Percentiles rank a stretch among this genome's conserved stretches.
phyloP scores from a whole-genome alignment of 2,329 filamentous ascomycete genomes.

The Penicillium psychrosexuale region DNA sequence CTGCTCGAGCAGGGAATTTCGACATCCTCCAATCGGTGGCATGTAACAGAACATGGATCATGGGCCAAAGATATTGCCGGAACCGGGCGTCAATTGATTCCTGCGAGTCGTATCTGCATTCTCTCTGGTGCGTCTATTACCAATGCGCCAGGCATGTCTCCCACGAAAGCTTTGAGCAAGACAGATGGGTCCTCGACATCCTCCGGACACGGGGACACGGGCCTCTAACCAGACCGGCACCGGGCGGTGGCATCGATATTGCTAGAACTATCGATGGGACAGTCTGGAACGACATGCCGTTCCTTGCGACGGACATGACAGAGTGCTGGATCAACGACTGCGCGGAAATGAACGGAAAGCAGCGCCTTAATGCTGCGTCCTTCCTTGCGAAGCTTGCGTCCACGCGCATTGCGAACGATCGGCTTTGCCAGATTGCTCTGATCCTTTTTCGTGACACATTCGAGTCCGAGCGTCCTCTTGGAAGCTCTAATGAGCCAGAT shows the following conservation, averaged over 20 bases:
- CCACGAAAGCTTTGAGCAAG: background rate
- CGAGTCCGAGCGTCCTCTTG: background rate
- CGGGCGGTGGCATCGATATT: background rate
- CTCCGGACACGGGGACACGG: background rate
- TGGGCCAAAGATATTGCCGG: background rate
- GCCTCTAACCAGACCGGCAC: background rate
- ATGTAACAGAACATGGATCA: background rate
- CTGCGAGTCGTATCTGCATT: background rate
- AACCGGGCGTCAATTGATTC: background rate
- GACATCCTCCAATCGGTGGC: background rate
- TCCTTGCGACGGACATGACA: background rate
- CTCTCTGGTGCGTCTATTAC: background rate
- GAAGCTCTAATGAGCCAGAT: background rate
- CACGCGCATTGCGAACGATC: background rate
- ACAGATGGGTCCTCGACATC: background rate
- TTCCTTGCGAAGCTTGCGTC: background rate
- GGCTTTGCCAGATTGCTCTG: background rate
- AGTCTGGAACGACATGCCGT: background rate
- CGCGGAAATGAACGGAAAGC: background rate
- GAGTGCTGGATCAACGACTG: background rate
- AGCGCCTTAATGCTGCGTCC: background rate
- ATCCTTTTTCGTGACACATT: background rate
- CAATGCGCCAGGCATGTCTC: background rate
- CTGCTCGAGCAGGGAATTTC: background rate
- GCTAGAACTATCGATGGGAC: background rate